phyloP scores from a whole-genome alignment of 2,329 filamentous ascomycete genomes.

The Cladobotryum mycophilum region DNA sequence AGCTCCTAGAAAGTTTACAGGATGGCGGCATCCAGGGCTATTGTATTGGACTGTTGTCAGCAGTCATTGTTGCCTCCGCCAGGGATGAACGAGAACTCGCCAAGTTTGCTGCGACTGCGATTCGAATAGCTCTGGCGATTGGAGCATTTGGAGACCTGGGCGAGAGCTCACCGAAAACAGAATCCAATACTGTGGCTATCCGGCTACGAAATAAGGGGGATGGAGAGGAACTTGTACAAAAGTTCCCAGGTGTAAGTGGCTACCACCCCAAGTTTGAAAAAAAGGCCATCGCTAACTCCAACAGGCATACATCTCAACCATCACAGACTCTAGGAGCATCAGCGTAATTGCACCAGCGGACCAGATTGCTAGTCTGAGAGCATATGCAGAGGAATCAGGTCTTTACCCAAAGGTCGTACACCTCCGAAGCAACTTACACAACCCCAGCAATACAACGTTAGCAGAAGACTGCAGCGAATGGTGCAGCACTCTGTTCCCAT shows the following conservation, averaged over 20 bases:
- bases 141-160: constrained; percentile 14
- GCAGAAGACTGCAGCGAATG: constrained; percentile 12
- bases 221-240: not conserved
- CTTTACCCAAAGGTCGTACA: constrained; percentile 14
- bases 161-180: not conserved
- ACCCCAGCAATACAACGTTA: constrained; percentile 9
- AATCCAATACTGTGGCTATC: constrained; percentile 10
- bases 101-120: constrained; percentile 6
- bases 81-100: constrained; percentile 11
- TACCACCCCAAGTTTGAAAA: not conserved
- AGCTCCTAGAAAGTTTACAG: constrained; percentile 4
- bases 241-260: not conserved
- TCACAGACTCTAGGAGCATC: constrained; percentile 12
- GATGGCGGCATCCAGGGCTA: constrained; percentile 14
- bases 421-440: constrained; percentile 15
- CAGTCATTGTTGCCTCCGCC: constrained; percentile 12
- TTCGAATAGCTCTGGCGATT: constrained; percentile 13
- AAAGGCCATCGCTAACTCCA: not conserved
- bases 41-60: constrained; percentile 15
- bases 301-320: constrained; percentile 14
- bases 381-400: constrained; percentile 10
- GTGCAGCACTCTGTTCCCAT: constrained; percentile 1
- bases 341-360: constrained; percentile 12
- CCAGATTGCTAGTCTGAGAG: constrained; percentile 9
- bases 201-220: not conserved